Conservation (phyloP, 768 basidiomycete genomes). For the Lactifluus rugatus region DNA sequence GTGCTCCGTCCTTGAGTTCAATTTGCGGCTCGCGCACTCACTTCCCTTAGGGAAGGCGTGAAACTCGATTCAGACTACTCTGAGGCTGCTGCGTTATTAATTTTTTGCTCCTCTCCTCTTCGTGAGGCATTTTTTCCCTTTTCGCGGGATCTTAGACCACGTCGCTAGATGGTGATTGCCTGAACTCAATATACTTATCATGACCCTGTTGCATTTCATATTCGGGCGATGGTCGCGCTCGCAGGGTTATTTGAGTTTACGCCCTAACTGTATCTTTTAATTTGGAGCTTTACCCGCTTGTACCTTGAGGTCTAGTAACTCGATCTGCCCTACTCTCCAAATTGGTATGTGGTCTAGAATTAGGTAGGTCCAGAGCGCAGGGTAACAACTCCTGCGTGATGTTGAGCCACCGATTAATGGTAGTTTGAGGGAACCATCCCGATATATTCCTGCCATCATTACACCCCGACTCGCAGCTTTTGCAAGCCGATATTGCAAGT, state of each 20-base stretch:
- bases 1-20: slow-evolving; percentile 48
- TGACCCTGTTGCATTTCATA: neutral
- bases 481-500: too few relatives aligned
- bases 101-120: slow-evolving; percentile 28
- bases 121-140: slow-evolving; percentile 14
- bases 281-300: too few relatives aligned
- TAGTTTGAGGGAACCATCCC: too few relatives aligned
- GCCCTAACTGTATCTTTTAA: too few relatives aligned
- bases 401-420: too few relatives aligned
- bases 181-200: neutral
- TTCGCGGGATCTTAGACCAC: too few relatives aligned
- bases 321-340: too few relatives aligned
- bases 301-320: neutral
- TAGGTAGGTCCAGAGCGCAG: too few relatives aligned
- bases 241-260: neutral
- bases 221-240: neutral
- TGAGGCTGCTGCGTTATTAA: slow-evolving; percentile 39
- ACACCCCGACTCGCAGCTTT: too few relatives aligned
- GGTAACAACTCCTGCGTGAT: too few relatives aligned
- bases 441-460: too few relatives aligned
- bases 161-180: neutral
- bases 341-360: too few relatives aligned
- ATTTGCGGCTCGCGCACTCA: slow-evolving; percentile 46
- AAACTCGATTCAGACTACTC: slow-evolving; percentile 69
- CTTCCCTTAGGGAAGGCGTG: slow-evolving; percentile 21